Evolutionary conservation across 805 yeast species (phyloP).

Genomic region (Cyberlindnera americana): DNA sequence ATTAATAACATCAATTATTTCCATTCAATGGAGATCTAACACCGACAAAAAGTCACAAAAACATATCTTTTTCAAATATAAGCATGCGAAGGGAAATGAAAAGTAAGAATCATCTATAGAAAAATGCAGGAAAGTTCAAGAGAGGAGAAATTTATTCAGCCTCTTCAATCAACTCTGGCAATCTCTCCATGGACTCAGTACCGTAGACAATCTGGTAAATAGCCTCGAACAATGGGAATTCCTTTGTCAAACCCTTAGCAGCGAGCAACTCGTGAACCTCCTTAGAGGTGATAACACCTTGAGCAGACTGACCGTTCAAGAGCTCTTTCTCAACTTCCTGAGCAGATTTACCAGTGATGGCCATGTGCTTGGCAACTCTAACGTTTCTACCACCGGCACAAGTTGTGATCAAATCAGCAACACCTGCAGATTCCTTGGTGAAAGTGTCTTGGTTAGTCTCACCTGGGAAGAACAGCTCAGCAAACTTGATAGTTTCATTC

Average conservation of each 20-base stretch:
- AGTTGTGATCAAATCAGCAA: slow-evolving; percentile 95
- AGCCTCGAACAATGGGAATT: slow-evolving; percentile 67
- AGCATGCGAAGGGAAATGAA: no score
- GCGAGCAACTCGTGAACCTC: slow-evolving; percentile 75
- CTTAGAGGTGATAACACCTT: slow-evolving; percentile 85
- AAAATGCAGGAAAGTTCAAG: background rate
- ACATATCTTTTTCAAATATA: background rate
- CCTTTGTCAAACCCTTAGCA: slow-evolving; percentile 34
- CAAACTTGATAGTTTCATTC: slow-evolving; percentile 84
- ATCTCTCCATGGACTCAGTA: slow-evolving; percentile 64
- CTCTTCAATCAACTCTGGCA: slow-evolving; percentile 67
- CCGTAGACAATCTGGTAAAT: slow-evolving; percentile 84
- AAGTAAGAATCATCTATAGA: no score
- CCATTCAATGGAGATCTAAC: slow-evolving; percentile 2
- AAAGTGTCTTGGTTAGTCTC: slow-evolving; percentile 54
- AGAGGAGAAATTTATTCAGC: slow-evolving; percentile 7
- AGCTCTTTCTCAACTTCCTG: slow-evolving; percentile 79
- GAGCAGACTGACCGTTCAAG: slow-evolving; percentile 94
- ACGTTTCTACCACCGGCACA: slow-evolving; percentile 98
- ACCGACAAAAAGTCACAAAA: background rate
- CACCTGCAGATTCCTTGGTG: slow-evolving; percentile 94
- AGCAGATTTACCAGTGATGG: slow-evolving; percentile 72
- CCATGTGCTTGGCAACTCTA: slow-evolving; percentile 83
- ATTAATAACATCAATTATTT: no score
- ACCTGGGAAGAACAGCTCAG: slow-evolving; percentile 70